Base-by-base conservation (phyloP, 768 basidiomycete genomes). In the Neoboletus magnificus region DNA sequence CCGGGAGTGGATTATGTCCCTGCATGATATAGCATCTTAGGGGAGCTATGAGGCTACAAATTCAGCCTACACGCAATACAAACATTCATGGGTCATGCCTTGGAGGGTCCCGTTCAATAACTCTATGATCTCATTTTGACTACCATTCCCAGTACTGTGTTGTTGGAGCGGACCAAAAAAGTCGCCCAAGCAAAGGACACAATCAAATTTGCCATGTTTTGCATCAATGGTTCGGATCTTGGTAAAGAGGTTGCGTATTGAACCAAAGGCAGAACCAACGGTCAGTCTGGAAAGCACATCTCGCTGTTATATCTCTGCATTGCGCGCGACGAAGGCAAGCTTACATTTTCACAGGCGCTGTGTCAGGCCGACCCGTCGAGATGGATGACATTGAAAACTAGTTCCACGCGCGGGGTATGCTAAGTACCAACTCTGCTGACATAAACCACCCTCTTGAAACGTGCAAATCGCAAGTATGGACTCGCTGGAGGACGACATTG, bases 21-120 rank as follows among this genome's bases (percentile, higher is more conserved):
- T 93, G 86, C 82, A 93, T 94, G 55, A 97, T 85, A 74, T 96
- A 98, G 62, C 92, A 94, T 65, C 91, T 89, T 18, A 96, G 74
- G 12, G 95, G 91, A 29, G 85, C 92, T 96, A 61, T 54, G 52
- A 51, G n/a, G 44, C 18, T 32, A 61, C 56, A 37, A 60, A 50
- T 59, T 65, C 50, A 64, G 57, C 43, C 30, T 27, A 36, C 25
- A 25, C 33, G 44, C 32, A 23, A 20, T 15, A 30, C 32, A 22
- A 22, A 25, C 33, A 48, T 23, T 49, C 12, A 25, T 12, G 46
- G n/a, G 27, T 25, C 75, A 41, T 68, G 85, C 91, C 86, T 75
- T 86, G 80, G 33, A 93, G 65, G 23, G 76, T 72, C 0, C 89
- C 94, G 10, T 81, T 76, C 61, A 95, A 71, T 29, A 94, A 75